Conservation (phyloP, 352 stramenopile species). For the Phytophthora constricta region DNA sequence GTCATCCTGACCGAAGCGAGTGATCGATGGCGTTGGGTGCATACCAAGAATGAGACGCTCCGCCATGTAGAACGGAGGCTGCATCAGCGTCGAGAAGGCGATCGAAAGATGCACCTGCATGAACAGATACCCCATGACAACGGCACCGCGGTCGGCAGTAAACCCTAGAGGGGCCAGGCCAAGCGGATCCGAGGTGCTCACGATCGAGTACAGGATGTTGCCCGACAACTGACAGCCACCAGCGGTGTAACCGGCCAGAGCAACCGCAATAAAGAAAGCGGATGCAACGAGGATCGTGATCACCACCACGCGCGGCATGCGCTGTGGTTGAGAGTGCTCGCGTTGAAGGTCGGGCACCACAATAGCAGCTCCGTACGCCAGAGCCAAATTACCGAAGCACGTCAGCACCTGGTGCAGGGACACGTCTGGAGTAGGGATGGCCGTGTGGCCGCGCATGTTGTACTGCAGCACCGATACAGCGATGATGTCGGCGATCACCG, state of each 20-base stretch:
- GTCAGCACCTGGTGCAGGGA: constrained; percentile 54
- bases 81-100: constrained; percentile 57
- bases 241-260: constrained; percentile 45
- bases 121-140: constrained; percentile 63
- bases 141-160: constrained; percentile 42
- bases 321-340: constrained; percentile 55
- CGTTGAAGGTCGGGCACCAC: constrained; percentile 59
- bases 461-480: constrained; percentile 46
- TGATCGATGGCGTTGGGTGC: constrained; percentile 36
- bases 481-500: constrained; percentile 55
- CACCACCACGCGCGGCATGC: constrained; percentile 60
- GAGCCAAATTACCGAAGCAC: constrained; percentile 58
- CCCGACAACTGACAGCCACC: constrained; percentile 62
- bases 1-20: constrained; percentile 10
- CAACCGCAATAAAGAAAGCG: constrained; percentile 51
- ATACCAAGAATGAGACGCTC: constrained; percentile 60
- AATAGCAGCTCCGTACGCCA: constrained; percentile 62
- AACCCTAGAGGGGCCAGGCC: constrained; percentile 55
- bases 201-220: constrained; percentile 64
- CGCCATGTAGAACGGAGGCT: constrained; percentile 64
- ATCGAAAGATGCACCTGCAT: constrained; percentile 60
- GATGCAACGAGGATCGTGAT: constrained; percentile 59
- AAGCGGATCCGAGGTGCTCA: constrained; percentile 35
- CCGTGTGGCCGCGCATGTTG: constrained; percentile 51
- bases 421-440: constrained; percentile 43